These are phyloP conservation scores for Galium porrigens DNA, from an alignment of 305 asterid species.

Conservation along the genomic window DNA sequence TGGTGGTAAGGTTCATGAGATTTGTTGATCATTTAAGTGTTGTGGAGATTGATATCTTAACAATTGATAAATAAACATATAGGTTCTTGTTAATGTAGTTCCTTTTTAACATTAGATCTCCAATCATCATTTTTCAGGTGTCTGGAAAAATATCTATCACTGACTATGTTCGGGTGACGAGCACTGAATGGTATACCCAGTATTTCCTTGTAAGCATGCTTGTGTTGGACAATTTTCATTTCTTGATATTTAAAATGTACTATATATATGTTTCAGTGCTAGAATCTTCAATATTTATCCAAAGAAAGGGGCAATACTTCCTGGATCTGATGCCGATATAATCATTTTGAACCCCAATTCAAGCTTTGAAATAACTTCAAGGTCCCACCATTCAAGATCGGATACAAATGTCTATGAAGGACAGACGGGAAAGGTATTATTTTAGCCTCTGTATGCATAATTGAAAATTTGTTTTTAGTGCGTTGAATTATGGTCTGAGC, in stretches of 20 bases:
- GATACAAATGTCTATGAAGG: conserved; percentile 91
- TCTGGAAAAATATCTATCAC: conserved; percentile 69
- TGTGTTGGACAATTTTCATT: not conserved
- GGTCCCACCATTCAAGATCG: conserved; percentile 63
- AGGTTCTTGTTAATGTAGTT: not conserved
- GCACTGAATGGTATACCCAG: conserved; percentile 66
- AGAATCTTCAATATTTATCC: conserved; percentile 82
- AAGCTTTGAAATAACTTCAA: conserved; percentile 60
- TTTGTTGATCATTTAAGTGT: not conserved
- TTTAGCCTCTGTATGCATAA: not conserved
- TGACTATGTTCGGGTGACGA: conserved; percentile 70
- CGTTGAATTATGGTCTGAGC: not conserved
- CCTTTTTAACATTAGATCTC: not conserved
- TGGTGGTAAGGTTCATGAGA: conserved; percentile 60
- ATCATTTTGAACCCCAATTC: conserved; percentile 79
- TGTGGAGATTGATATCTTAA: not conserved
- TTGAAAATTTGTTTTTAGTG: not conserved
- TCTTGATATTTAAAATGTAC: not conserved
- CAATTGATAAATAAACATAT: not conserved
- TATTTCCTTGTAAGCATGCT: not conserved
- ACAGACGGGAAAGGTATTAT: conserved; percentile 56
- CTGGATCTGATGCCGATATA: conserved; percentile 89
- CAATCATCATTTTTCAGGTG: conserved; percentile 28
- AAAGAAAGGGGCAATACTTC: conserved; percentile 77
- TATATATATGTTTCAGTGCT: conserved; percentile 38